A percentile compares a stretch with the other conserved stretches of the same genome.
Conservation (phyloP, 768 basidiomycete species). For the Brasilioporus rufonigricans region DNA sequence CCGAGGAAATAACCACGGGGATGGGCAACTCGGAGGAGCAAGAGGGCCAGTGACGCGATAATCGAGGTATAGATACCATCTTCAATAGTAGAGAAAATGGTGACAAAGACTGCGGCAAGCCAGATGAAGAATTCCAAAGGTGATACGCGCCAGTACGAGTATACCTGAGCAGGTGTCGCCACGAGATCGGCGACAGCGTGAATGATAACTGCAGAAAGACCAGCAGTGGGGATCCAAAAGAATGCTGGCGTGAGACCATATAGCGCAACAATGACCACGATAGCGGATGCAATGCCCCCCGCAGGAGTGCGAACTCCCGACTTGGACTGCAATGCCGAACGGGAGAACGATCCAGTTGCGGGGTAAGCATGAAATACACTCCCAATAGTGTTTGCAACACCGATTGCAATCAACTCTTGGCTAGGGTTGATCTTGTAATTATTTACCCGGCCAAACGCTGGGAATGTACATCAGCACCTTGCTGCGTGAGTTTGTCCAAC, state of each 20-base stretch:
- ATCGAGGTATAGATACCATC: conserved; percentile 90
- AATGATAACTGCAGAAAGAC: conserved; percentile 91
- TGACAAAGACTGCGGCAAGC: conserved; percentile 81
- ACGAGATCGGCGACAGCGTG: conserved; percentile 90
- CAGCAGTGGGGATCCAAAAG: conserved; percentile 83
- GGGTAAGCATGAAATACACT: conserved; percentile 91
- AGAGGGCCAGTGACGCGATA: conserved; percentile 69
- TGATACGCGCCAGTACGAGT: conserved; percentile 89
- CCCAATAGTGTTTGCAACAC: conserved; percentile 96
- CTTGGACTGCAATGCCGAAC: conserved; percentile 94
- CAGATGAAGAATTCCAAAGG: conserved; percentile 93
- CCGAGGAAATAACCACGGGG: conserved; percentile 93
- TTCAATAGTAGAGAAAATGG: conserved; percentile 95
- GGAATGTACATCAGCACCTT: conserved; percentile 8
- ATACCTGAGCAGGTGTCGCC: conserved; percentile 77
- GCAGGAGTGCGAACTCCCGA: conserved; percentile 94
- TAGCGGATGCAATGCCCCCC: conserved; percentile 79
- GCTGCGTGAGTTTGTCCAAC: conserved; percentile 1
- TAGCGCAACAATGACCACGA: conserved; percentile 89
- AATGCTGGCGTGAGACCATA: conserved; percentile 94
- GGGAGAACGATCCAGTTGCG: conserved; percentile 97
- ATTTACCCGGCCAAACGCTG: conserved; percentile 92
- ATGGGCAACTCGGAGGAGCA: conserved; percentile 83
- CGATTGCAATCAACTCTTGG: conserved; percentile 95
- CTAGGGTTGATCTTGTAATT: conserved; percentile 93